Evolutionary conservation across 2,329 filamentous ascomycete genomes (phyloP).

Genomic region (Drechmeria coniospora): DNA sequence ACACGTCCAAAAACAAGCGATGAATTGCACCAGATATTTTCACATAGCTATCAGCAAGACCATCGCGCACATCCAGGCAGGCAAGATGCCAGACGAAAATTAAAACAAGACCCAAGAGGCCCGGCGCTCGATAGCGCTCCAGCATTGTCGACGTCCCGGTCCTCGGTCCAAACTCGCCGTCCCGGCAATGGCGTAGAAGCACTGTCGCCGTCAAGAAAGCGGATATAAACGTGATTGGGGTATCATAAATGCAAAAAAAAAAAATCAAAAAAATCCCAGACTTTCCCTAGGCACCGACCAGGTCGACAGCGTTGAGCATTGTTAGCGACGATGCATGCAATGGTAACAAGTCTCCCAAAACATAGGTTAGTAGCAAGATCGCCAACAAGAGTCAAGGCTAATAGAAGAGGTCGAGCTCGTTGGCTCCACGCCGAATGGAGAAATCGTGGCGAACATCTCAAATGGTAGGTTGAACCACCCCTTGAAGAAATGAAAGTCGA

Average conservation of each 20-base stretch:
- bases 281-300: background rate
- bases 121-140: slow-evolving; percentile 33
- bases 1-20: no score
- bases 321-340: background rate
- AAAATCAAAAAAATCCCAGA: slow-evolving; percentile 5
- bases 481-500: slow-evolving; percentile 4
- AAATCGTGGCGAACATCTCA: background rate
- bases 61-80: no score
- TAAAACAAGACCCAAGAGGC: slow-evolving; percentile 33
- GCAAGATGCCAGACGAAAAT: slow-evolving; percentile 3
- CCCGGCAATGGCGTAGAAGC: slow-evolving; percentile 40
- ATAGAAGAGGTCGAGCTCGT: slow-evolving; percentile 4
- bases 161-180: slow-evolving; percentile 36
- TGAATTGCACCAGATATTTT: no score
- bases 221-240: slow-evolving; percentile 29
- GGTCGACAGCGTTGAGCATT: slow-evolving; percentile 3
- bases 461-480: slow-evolving; percentile 23
- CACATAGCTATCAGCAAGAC: no score
- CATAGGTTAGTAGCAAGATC: slow-evolving; percentile 43
- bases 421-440: slow-evolving; percentile 2
- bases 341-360: background rate
- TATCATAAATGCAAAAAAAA: slow-evolving; percentile 19
- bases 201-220: slow-evolving; percentile 37
- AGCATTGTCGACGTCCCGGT: slow-evolving; percentile 33
- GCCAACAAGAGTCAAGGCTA: no score